A percentile compares a stretch with the other conserved stretches of the same genome.
These are phyloP conservation scores for Fusarium udum DNA, from an alignment of 2,329 filamentous ascomycete genomes.

Conservation along the genomic window DNA sequence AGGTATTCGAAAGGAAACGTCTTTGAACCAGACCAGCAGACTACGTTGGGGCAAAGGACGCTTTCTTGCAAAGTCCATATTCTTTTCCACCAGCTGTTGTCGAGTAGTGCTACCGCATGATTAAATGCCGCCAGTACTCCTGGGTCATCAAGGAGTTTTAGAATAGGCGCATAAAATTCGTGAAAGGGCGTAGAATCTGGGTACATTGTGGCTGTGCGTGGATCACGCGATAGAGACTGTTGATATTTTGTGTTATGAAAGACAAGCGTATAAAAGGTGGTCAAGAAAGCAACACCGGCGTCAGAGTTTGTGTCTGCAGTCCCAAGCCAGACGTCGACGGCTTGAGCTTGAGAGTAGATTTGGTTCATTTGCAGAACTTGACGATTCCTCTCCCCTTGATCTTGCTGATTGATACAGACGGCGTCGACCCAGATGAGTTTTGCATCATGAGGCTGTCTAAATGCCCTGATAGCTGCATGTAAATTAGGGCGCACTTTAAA, in stretches of 20 bases:
- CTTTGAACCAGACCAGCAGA: background rate
- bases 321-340: constrained; percentile 1
- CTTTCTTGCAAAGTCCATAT: constrained; percentile 20
- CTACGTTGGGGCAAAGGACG: background rate
- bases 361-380: constrained; percentile 12
- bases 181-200: background rate
- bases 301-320: background rate
- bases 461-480: background rate
- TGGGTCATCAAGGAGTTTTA: background rate
- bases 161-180: background rate
- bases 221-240: background rate
- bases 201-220: background rate
- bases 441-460: background rate
- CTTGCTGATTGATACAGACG: constrained; percentile 1
- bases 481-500: background rate
- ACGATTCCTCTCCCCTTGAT: background rate
- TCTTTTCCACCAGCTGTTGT: constrained; percentile 4
- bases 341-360: background rate
- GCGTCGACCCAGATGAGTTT: constrained; percentile 4
- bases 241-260: background rate
- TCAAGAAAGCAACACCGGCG: background rate
- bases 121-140: background rate
- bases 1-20: constrained; percentile 3
- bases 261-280: background rate
- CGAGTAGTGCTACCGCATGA: background rate